Evolutionary conservation across 768 basidiomycete species (phyloP), one percentile per base, ranked within the genome.

Genomic region (Mycena galopus): DNA sequence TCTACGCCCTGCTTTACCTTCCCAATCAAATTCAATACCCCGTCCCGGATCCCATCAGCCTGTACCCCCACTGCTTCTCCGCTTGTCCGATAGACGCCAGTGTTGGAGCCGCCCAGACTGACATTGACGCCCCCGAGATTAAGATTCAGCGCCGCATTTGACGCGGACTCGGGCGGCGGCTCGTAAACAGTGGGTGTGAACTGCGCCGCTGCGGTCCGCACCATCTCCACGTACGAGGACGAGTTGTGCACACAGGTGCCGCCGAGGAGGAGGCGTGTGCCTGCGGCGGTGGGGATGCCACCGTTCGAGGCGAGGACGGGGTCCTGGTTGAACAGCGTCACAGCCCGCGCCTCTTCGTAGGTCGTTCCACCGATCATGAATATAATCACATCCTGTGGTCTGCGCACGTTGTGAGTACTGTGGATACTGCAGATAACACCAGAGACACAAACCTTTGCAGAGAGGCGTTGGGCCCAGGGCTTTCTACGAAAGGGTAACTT

Each of bases 331-430:
- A 97, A 86, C 58, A 96, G 83, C 8, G 95, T 89, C 16, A 99
- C 88, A 0, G 93, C 88, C 73, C 95, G 88, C 0, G 96, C 96
- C 82, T 99, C 98, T 80, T 96, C 97, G 77, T 98, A 99, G 0
- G 98, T 99, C 32, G 96, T 92, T 0, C 98, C 98, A 32, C 98
- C 98, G 70, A 99, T 91, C 85, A 99, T 93, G 83, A 99, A 99
- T 69, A 99, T 86, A 69, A 99, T 98, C 55, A 99, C 90, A 81
- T 99, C 97, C 76, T 98, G 97, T 11, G 96, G 93, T 76, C 97
- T 97, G 77, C 12, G 25, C 14, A n/a, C n/a, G 33, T 14, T 11
- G 39, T 57, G 7, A 72, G 71, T 11, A 65, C 25, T 42, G 63
- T 16, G 30, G 8, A 11, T 8, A 35, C 8, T 53, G 66, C 33